Evolutionary conservation across 768 basidiomycete species (phyloP).

Genomic region (Suillus ampliporus): DNA sequence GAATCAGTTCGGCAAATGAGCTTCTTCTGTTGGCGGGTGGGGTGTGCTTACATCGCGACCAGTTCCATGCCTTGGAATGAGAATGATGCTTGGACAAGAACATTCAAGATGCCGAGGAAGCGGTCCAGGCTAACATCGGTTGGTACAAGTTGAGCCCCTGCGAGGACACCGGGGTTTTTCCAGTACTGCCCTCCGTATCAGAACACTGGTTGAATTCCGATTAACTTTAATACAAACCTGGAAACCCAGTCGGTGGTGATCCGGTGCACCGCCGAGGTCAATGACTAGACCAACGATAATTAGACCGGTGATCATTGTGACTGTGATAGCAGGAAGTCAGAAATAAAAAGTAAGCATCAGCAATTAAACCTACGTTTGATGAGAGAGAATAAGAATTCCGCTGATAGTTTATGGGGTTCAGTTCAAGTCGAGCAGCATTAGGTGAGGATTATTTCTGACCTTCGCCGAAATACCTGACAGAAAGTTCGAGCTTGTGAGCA

Average conservation of each 20-base stretch:
- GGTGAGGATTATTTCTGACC: constrained; percentile 35
- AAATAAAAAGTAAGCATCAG: neutral
- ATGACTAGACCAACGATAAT: constrained; percentile 68
- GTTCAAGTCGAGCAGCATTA: neutral
- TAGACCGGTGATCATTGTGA: constrained; percentile 64
- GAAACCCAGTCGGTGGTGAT: constrained; percentile 70
- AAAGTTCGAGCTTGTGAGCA: constrained; percentile 11
- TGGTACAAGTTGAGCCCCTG: constrained; percentile 37
- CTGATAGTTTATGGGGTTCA: constrained; percentile 29
- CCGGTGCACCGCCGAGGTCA: constrained; percentile 79
- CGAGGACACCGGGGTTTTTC: constrained; percentile 67
- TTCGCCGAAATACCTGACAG: constrained; percentile 67
- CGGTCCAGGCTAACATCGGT: constrained; percentile 41
- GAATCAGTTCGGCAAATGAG: constrained; percentile 16
- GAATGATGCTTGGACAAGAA: constrained; percentile 65
- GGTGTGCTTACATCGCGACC: constrained; percentile 61
- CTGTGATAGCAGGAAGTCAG: constrained; percentile 26
- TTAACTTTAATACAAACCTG: constrained; percentile 44
- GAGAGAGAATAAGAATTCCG: constrained; percentile 70
- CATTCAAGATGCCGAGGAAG: constrained; percentile 47
- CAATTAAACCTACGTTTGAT: constrained; percentile 57
- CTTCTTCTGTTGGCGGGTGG: constrained; percentile 23
- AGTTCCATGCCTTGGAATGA: constrained; percentile 82
- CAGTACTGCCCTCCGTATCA: constrained; percentile 51
- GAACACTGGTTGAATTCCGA: neutral